Evolutionary conservation across 495 filamentous ascomycete species (phyloP), one percentile per base, ranked within the genome.

Genomic region (Podospora bellae-mahoneyi): DNA sequence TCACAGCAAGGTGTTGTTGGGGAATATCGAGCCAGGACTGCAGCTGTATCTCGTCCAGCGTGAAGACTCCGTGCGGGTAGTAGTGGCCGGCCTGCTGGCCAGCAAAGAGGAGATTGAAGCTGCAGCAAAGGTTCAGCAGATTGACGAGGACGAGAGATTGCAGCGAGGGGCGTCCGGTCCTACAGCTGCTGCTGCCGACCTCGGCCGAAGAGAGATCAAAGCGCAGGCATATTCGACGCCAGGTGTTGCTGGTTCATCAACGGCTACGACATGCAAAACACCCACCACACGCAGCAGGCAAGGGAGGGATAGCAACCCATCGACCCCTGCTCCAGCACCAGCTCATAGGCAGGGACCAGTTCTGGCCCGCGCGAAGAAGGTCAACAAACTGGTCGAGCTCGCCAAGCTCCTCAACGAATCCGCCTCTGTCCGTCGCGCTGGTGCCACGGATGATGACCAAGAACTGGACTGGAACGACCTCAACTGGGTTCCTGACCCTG

Each of bases 401-500:
- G 89, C 93, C 7, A 78, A 85, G 6, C 86, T 97, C 66, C 85
- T 98, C 59, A 83, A 85, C 65, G 83, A 89, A 76, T 81, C 89
- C 64, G 75, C 85, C 64, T 80, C 85, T 62, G 77, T 84, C 53
- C 81, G 80, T 30, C 77, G 77, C 71, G 28, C 32, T 18, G 56
- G 26, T 13, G 62, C 80, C 78, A 62, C 72, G 59, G 68, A 86
- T 7, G 84, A 85, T 28, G 85, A 87, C 54, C 87, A 91, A 61
- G 92, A 91, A 55, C 78, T 95, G 13, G 91, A 96, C 77, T 97
- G 88, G 85, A 86, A 94, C 71, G 93, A 98, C 75, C 89, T 96
- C 87, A 85, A 86, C 65, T 99, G 95, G 95, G 82, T 90, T 19
- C 95, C 95, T 1, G 91, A 96, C 73, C 95, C 95, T 2, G 85